phyloP scores from a whole-genome alignment of 371 early-diverging fungal genomes.

The Rhizopus sp. region DNA sequence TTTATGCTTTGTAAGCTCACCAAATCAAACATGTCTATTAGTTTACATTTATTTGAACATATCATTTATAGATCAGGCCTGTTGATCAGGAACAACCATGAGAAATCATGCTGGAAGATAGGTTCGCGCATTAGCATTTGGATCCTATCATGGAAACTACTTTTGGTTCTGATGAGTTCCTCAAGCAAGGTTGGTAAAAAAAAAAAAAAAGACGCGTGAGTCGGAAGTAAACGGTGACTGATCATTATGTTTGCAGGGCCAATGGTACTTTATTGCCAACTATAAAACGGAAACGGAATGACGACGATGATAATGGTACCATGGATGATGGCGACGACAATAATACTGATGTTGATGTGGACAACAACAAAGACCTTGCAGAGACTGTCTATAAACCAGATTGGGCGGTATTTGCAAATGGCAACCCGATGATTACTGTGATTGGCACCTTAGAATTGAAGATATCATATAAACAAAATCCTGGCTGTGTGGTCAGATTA shows the following conservation, averaged over 20 bases:
- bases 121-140: no score
- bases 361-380: slow-evolving; percentile 8
- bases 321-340: slow-evolving; percentile 4
- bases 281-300: slow-evolving; percentile 10
- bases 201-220: slow-evolving; percentile 7
- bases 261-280: slow-evolving; percentile 9
- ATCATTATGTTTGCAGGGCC: slow-evolving; percentile 9
- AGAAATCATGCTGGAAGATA: no score
- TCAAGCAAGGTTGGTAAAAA: no score
- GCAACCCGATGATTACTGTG: slow-evolving; percentile 6
- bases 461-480: slow-evolving; percentile 17
- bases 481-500: slow-evolving; percentile 16
- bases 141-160: no score
- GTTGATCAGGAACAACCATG: no score
- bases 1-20: no score
- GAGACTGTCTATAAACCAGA: slow-evolving; percentile 21
- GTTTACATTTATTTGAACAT: no score
- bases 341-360: no score
- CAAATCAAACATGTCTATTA: no score
- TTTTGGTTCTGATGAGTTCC: no score
- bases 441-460: slow-evolving; percentile 18
- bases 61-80: no score
- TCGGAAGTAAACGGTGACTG: slow-evolving; percentile 5
- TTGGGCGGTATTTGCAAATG: slow-evolving; percentile 17
- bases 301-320: slow-evolving; percentile 4